phyloP scores from a whole-genome alignment of 2,329 filamentous ascomycete species.

The Blastomyces silverae region DNA sequence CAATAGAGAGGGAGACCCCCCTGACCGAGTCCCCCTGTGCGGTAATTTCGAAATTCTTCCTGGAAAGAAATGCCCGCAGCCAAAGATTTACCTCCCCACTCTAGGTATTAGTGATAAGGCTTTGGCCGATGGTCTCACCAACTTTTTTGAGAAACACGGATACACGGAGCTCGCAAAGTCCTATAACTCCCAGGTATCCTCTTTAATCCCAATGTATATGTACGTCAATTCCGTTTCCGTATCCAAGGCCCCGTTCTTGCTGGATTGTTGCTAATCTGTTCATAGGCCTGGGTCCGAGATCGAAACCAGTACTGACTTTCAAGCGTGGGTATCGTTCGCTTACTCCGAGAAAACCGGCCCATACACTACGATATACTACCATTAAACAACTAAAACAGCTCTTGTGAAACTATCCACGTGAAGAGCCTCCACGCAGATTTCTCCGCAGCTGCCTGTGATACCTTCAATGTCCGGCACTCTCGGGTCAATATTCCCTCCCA shows the following conservation, averaged over 20 bases:
- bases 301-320: constrained; percentile 2
- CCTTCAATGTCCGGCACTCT: background rate
- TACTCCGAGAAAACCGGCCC: constrained; percentile 10
- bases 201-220: background rate
- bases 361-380: constrained; percentile 10
- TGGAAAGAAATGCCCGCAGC: background rate
- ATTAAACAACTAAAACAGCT: constrained; percentile 2
- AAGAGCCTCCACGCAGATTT: background rate
- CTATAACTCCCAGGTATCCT: background rate
- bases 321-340: constrained; percentile 5
- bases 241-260: background rate
- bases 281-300: constrained; percentile 2
- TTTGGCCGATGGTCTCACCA: constrained; percentile 4
- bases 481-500: background rate
- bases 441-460: background rate
- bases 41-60: constrained; percentile 1
- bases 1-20: constrained; percentile 14
- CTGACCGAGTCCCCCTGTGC: constrained; percentile 8
- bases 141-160: constrained; percentile 7
- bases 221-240: background rate
- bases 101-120: constrained; percentile 3
- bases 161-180: background rate
- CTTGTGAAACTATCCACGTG: background rate
- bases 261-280: background rate
- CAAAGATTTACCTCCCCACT: constrained; percentile 7